Evolutionary conservation across 2,329 filamentous ascomycete genomes (phyloP), one percentile per base, ranked within the genome.

Genomic region (Ceratocystiopsis sp.): DNA sequence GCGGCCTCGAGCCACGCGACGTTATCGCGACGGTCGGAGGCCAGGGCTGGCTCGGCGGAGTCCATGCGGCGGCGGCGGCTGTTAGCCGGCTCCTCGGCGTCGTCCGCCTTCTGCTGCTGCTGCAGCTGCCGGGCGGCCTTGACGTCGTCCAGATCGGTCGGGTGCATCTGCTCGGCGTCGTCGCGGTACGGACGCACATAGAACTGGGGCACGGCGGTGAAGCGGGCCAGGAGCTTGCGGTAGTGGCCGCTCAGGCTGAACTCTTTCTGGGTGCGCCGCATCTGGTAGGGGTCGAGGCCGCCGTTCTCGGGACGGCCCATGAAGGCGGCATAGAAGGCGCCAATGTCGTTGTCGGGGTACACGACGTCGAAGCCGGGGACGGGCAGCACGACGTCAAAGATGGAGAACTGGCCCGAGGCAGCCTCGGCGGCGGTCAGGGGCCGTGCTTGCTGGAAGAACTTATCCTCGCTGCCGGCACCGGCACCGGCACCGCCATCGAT

Each of bases 341-440:
- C 84, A 48, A 94, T 75, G 34, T 75, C 75, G 58, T 98, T 96
- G 18, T 68, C 57, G 0, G 91, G 91, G 56, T 96, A 98, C 34
- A 83, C 60, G 35, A 96, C 74, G 52, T 94, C 86, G 63, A 78
- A 95, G 16, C 91, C 91, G 0, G 91, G 91, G n/a, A 82, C 78
- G 3, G 93, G 89, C 3, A 98, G 69, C 13, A 98, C 87, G 48
- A 96, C 57, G 56, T 98, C 91, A 55, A 83, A 85, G 52, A 98
- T 81, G 35, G 70, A 75, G 61, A 80, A 95, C 45, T 72, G 69
- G 12, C 84, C 85, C 49, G 76, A 83, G 21, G 70, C 68, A 3
- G 77, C 83, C 57, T 98, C 91, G n/a, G 80, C 77, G 5, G 74
- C 74, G 2, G 77, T 81, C 14, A 98, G 65, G 0, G 78, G 61